Evolutionary conservation across 352 stramenopile genomes (phyloP).

Genomic region (Globisporangium radiosum): DNA sequence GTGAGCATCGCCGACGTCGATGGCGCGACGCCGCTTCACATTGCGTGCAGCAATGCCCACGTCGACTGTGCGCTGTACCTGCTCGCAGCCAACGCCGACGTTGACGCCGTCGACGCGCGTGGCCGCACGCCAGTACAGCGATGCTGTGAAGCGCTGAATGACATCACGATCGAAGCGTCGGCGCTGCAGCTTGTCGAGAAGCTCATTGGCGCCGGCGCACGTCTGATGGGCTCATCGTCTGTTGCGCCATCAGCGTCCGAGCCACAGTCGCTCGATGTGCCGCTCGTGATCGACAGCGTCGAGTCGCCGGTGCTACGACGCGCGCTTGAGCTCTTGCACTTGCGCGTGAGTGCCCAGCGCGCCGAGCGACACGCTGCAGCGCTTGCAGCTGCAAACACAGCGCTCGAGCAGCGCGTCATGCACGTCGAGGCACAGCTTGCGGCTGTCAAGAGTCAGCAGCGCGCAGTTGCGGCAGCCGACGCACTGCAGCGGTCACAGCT

Average conservation of each 20-base stretch:
- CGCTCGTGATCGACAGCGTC: slow-evolving; percentile 41
- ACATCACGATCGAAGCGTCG: slow-evolving; percentile 15
- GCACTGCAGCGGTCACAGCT: neutral
- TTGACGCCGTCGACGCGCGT: slow-evolving; percentile 23
- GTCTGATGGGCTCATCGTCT: neutral
- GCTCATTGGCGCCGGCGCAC: slow-evolving; percentile 4
- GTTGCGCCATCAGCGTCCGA: no score
- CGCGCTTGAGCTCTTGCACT: slow-evolving; percentile 52
- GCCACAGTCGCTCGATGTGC: neutral
- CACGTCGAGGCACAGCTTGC: slow-evolving; percentile 1
- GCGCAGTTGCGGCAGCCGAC: neutral
- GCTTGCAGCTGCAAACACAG: slow-evolving; percentile 1
- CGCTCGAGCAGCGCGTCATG: neutral
- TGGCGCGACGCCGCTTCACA: slow-evolving; percentile 48
- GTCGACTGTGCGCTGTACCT: slow-evolving; percentile 54
- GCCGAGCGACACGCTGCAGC: neutral
- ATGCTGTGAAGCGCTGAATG: slow-evolving; percentile 43
- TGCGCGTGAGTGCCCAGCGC: slow-evolving; percentile 27
- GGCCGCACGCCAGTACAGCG: slow-evolving; percentile 33
- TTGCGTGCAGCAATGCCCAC: slow-evolving; percentile 30
- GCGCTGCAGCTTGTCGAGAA: slow-evolving; percentile 16
- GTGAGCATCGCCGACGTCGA: slow-evolving; percentile 42
- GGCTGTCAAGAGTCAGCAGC: neutral
- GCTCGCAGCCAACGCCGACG: slow-evolving; percentile 45
- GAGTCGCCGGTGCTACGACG: slow-evolving; percentile 35